A percentile compares a stretch with the other conserved stretches of the same genome.
These are phyloP conservation scores for Camelina hispida DNA, from an alignment of 345 rosid genomes.

Conservation along the genomic window DNA sequence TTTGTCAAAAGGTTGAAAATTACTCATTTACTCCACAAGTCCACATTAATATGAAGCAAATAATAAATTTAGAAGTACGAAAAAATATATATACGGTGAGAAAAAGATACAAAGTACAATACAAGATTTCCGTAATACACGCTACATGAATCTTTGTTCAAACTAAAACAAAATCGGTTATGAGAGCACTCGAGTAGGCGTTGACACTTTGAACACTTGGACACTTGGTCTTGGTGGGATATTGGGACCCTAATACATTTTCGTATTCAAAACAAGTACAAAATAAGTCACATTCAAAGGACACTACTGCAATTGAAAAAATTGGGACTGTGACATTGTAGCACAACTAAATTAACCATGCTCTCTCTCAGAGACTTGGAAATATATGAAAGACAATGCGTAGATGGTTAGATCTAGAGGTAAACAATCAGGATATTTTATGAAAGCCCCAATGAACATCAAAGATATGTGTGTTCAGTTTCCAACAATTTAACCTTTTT, in stretches of 20 bases:
- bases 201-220: slow-evolving; percentile 7
- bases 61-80: neutral
- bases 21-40: no score
- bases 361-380: no score
- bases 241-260: neutral
- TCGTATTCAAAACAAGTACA: neutral
- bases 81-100: neutral
- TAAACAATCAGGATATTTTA: neutral
- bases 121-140: slow-evolving; percentile 14
- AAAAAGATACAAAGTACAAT: neutral
- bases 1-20: neutral
- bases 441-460: neutral
- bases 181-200: slow-evolving; percentile 26
- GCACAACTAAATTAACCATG: neutral
- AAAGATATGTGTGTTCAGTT: neutral
- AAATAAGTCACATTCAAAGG: neutral
- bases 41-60: neutral
- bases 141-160: slow-evolving; percentile 12
- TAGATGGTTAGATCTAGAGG: neutral
- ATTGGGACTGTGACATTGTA: neutral
- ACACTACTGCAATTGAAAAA: neutral
- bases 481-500: neutral
- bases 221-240: no score
- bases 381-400: neutral
- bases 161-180: slow-evolving; percentile 28